Evolutionary conservation across 2,329 filamentous ascomycete genomes (phyloP), one percentile per base, ranked within the genome.

Genomic region (Neonectria ditissima): DNA sequence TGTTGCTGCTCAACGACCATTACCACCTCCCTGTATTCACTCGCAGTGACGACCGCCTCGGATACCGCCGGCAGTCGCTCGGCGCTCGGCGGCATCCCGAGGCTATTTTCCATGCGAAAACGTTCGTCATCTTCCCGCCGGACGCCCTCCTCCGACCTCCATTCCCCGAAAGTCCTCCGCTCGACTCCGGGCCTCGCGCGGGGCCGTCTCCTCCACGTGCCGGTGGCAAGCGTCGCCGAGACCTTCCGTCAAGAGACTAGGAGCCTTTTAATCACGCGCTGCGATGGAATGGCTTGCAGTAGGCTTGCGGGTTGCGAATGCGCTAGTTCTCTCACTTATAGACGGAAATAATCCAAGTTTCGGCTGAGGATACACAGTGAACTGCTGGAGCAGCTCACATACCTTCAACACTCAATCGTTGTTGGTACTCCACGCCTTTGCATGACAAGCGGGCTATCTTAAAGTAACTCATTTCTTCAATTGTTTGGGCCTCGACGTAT

Each of bases 61-160:
- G 59, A 47, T 62, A 16, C 53, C 37, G 28, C 53, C 59, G 59
- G 32, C 11, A 45, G 44, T 24, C 32, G 28, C 47, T 62, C 45
- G 53, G 53, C 58, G 43, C 32, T 48, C 58, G 58, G 58, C 58
- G 58, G 43, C n/a, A 50, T 50, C 58, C 51, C 47, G 45, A 18
- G 9, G 18, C 26, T 32, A 24, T 34, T 11, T 52, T 18, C 16
- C 44, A 13, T 9, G 16, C 22, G 44, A 28, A 50, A 20, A 32
- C 8, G 2, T 10, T 22, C 4, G 5, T 13, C 18, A 5, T 28
- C 2, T 30, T 7, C 8, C 45, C 47, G 28, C 16, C 26, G 32
- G 26, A 13, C 47, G 47, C 47, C 47, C 47, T 50, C 47, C 28
- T 50, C 47, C 47, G 47, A 32, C 16, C 47, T 50, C 28, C 4